These are phyloP conservation scores for Rhizophora mangle DNA, from an alignment of 345 rosid genomes.

Conservation along the genomic window DNA sequence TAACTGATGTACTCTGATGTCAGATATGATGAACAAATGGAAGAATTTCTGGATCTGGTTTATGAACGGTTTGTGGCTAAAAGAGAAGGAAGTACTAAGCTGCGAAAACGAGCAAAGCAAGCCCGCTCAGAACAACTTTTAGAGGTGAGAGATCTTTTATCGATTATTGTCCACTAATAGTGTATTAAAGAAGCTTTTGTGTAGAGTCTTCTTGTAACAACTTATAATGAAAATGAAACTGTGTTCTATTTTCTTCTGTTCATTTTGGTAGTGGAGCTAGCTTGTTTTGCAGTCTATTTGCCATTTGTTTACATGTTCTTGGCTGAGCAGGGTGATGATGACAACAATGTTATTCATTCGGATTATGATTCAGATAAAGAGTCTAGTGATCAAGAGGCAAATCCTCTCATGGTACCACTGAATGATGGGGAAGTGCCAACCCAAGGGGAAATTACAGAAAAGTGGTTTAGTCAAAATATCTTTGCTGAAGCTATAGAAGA, in stretches of 20 bases:
- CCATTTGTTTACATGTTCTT: background rate
- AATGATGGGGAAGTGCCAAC: constrained; percentile 61
- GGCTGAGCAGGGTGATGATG: constrained; percentile 53
- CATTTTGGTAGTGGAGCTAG: too few species aligned
- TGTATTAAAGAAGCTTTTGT: background rate
- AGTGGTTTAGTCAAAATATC: constrained; percentile 85
- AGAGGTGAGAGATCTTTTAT: constrained; percentile 46
- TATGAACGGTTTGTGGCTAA: constrained; percentile 63
- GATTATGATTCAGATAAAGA: constrained; percentile 76
- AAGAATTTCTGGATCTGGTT: constrained; percentile 67
- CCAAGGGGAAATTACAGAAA: constrained; percentile 63
- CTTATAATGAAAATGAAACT: background rate
- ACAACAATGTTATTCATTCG: constrained; percentile 35
- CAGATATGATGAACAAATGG: constrained; percentile 78
- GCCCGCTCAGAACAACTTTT: constrained; percentile 52
- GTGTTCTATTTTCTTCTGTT: background rate
- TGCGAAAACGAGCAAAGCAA: constrained; percentile 74
- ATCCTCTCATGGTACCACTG: constrained; percentile 77
- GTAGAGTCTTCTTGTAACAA: background rate
- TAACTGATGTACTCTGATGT: constrained; percentile 15
- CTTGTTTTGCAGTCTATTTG: too few species aligned
- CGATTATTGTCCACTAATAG: background rate
- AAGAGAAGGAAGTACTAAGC: constrained; percentile 74
- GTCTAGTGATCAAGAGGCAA: constrained; percentile 52
- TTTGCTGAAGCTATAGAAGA: constrained; percentile 76